Evolutionary conservation across 2,329 filamentous ascomycete genomes (phyloP).

Genomic region (Fusarium temperatum): DNA sequence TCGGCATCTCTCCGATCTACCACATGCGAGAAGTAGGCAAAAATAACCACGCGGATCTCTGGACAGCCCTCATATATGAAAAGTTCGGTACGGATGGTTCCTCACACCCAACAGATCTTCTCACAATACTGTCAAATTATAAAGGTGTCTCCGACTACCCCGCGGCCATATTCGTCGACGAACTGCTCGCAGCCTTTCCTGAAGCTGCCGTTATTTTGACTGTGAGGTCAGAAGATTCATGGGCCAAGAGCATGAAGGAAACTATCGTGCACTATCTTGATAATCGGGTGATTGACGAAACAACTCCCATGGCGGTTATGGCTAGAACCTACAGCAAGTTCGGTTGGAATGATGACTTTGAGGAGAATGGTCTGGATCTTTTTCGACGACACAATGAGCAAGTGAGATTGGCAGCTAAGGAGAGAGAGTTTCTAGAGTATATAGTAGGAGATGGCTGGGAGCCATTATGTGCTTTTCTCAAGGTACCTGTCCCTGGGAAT

Average conservation of each 20-base stretch:
- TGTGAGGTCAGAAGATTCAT: background rate
- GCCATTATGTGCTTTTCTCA: background rate
- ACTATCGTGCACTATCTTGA: background rate
- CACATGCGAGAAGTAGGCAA: background rate
- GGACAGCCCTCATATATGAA: background rate
- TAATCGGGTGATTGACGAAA: background rate
- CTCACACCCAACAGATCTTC: background rate
- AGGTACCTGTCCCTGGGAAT: background rate
- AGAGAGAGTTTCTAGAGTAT: background rate
- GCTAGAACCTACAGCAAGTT: background rate
- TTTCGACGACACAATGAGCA: background rate
- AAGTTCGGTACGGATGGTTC: background rate
- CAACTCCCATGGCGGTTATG: background rate
- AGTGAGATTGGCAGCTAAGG: accelerated
- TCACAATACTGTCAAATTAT: background rate
- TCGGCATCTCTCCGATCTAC: background rate
- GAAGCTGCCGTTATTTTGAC: background rate
- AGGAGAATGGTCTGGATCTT: background rate
- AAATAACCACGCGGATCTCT: background rate
- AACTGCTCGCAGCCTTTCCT: background rate
- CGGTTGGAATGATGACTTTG: background rate
- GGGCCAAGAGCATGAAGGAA: background rate
- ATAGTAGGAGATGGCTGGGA: background rate
- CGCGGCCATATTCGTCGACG: background rate
- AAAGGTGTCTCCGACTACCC: background rate